Evolutionary conservation across 768 basidiomycete genomes (phyloP), one percentile per base, ranked within the genome.

Genomic region (Lenzites betulinus): DNA sequence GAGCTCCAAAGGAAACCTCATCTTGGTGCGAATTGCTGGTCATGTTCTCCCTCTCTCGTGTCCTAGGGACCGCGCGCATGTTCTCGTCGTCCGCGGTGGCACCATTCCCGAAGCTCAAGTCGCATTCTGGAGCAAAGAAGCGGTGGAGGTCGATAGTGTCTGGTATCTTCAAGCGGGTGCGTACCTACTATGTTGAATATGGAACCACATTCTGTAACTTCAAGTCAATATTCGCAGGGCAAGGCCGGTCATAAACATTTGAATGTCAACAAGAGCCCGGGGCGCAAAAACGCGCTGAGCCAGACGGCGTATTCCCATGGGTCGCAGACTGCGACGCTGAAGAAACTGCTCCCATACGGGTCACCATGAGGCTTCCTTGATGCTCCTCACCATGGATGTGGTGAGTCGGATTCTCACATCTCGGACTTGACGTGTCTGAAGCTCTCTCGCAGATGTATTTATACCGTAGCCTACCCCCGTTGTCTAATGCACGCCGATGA

Each of bases 71-170:
- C 12, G 54, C 69, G 20, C 71, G 74, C 13, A 60, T 66, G 22
- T 90, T 92, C 72, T 88, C 90, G 38, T 83, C 85, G 15, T 83
- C 85, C 5, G 72, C 82, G 7, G 63, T 79, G 1, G 70, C 73
- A 28, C 79, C 81, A 54, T 88, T 85, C 55, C 90, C 90, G 54
- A 92, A 92, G 75, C 75, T 92, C 66, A 92, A 92, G 73, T 83
- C 87, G 1, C 90, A 92, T 70, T 87, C 84, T 3, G 90, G 90
- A 11, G 82, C 90, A 23, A 92, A 92, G 76, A 92, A 92, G 74
- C 78, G 90, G 62, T 92, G 89, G 89, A 77, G 83, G 58, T 86
- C 87, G 3, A 73, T 91, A 46, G 82, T 83, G n/a, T 85, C 83
- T 18, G 78, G 71, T 46, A 70, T 77, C 16, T 92, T 91, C 78